These are phyloP conservation scores for Telopea speciosissima DNA, from an alignment of 177 flowering plant genomes.

Conservation along the genomic window DNA sequence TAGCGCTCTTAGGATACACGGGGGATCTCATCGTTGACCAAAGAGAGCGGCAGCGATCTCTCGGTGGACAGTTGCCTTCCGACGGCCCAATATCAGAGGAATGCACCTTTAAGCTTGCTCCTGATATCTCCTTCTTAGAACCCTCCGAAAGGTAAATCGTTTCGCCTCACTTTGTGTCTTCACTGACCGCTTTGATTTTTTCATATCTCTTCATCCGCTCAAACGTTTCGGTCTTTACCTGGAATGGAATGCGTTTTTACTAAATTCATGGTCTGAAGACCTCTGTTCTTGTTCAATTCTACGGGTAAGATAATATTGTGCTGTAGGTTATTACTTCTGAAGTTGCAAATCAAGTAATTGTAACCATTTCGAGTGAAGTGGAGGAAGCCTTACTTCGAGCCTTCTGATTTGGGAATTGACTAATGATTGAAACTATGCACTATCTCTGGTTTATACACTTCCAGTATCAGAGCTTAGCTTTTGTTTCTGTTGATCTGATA, in stretches of 20 bases:
- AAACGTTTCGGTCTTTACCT: neutral
- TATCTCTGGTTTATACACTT: neutral
- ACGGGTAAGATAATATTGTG: too few species aligned
- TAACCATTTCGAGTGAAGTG: neutral
- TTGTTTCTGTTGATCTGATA: neutral
- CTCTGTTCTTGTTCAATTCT: too few species aligned
- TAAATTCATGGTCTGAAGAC: neutral
- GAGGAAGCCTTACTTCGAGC: neutral
- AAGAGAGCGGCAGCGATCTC: constrained; percentile 47
- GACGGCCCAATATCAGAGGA: constrained; percentile 45
- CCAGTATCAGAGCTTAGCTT: neutral
- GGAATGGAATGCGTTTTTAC: neutral
- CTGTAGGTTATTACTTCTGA: too few species aligned
- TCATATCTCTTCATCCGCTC: neutral
- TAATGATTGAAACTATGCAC: neutral
- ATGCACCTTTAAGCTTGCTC: constrained; percentile 75
- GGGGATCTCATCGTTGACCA: constrained; percentile 94
- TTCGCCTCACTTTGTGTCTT: neutral
- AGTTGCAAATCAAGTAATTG: neutral
- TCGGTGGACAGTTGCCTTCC: constrained; percentile 29
- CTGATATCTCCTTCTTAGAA: constrained; percentile 76
- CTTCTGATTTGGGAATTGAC: neutral
- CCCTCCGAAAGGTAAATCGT: constrained; percentile 58
- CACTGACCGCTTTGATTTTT: neutral
- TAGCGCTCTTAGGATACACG: constrained; percentile 86